Evolutionary conservation across 192 early-diverging fungal species (phyloP).

Genomic region (Podila epigama): DNA sequence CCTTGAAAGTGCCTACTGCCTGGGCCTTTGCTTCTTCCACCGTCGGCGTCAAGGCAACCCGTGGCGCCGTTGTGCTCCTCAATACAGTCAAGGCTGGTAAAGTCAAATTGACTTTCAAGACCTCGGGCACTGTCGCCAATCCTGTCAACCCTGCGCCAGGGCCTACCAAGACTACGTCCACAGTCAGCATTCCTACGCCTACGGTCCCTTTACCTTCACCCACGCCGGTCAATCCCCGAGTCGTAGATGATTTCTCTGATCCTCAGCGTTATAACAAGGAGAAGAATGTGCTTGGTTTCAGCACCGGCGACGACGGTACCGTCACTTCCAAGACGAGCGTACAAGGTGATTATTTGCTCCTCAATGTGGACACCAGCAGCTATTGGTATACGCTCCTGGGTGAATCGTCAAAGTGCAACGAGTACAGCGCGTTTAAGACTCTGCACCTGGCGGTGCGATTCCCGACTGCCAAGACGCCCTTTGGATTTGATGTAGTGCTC

Average conservation of each 20-base stretch:
- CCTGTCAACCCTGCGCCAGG: background rate
- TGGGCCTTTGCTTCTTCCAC: conserved; percentile 12
- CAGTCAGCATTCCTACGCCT: background rate
- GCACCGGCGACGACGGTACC: conserved; percentile 13
- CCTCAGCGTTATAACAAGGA: conserved; percentile 17
- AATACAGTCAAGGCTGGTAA: conserved; percentile 11
- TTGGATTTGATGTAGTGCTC: conserved; percentile 11
- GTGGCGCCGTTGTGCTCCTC: conserved; percentile 14
- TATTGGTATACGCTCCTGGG: conserved; percentile 28
- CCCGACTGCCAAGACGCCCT: conserved; percentile 5
- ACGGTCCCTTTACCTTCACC: conserved; percentile 13
- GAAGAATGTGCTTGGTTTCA: conserved; percentile 4
- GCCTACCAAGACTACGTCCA: conserved; percentile 4
- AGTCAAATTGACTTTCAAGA: conserved; percentile 6
- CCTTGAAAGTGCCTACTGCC: conserved; percentile 14
- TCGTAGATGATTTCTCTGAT: conserved; percentile 19
- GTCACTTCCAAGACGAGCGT: conserved; percentile 3
- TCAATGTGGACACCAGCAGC: background rate
- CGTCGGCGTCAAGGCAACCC: conserved; percentile 3
- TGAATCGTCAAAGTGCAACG: conserved; percentile 1
- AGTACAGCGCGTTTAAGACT: conserved; percentile 19
- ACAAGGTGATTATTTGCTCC: conserved; percentile 15
- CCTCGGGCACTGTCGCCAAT: conserved; percentile 5
- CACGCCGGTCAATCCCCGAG: background rate
- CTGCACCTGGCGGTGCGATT: conserved; percentile 20